Evolutionary conservation across 2,329 filamentous ascomycete species (phyloP).

Genomic region (Drechslerella coelobrocha): DNA sequence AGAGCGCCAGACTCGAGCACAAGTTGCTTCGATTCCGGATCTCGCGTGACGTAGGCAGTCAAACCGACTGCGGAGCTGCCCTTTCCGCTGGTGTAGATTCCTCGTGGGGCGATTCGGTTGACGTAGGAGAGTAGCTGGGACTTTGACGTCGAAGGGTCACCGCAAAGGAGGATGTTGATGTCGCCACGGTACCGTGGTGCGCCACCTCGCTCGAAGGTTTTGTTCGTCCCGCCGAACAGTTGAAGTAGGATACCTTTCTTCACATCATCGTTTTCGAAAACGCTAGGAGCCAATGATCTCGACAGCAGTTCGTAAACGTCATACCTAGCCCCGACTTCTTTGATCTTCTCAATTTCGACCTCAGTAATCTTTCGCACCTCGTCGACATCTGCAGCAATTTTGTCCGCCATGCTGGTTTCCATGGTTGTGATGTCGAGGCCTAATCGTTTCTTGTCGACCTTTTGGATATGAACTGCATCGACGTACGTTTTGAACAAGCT

Average conservation of each 20-base stretch:
- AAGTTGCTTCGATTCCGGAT: conserved; percentile 74
- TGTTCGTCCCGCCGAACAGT: conserved; percentile 96
- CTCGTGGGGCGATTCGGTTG: conserved; percentile 94
- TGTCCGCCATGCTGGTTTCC: conserved; percentile 78
- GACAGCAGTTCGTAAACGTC: conserved; percentile 94
- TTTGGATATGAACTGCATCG: conserved; percentile 93
- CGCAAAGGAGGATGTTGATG: conserved; percentile 95
- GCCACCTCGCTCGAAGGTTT: conserved; percentile 94
- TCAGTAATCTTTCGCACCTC: conserved; percentile 81
- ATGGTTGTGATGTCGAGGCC: conserved; percentile 89
- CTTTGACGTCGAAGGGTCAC: conserved; percentile 95
- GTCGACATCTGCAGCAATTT: conserved; percentile 74
- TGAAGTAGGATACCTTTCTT: conserved; percentile 98
- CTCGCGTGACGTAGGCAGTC: conserved; percentile 77
- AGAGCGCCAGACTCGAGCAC: conserved; percentile 77
- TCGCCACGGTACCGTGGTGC: conserved; percentile 95
- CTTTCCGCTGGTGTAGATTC: conserved; percentile 78
- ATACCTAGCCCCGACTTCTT: conserved; percentile 74
- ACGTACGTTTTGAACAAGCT: conserved; percentile 98
- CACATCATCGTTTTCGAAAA: conserved; percentile 98
- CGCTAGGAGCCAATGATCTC: conserved; percentile 87
- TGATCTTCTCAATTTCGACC: conserved; percentile 90
- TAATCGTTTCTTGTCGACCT: conserved; percentile 92
- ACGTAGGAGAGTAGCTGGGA: conserved; percentile 94
- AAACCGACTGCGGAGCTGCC: conserved; percentile 78